Percentiles rank a stretch among this genome's conserved stretches.
Evolutionary conservation across 495 filamentous ascomycete species (phyloP).

Genomic region (Penicillium argentinense): DNA sequence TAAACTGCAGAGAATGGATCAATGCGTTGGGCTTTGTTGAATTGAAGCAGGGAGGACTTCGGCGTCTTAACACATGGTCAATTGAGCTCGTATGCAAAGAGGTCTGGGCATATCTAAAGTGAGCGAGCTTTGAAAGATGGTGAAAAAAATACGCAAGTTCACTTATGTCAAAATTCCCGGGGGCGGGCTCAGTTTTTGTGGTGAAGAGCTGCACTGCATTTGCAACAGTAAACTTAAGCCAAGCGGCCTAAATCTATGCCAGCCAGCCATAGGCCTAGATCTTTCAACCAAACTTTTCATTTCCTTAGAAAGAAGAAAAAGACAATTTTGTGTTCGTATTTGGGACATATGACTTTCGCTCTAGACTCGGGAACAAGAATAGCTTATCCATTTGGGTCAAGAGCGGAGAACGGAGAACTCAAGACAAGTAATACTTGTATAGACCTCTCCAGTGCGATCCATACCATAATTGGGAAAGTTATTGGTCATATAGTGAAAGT

Average conservation of each 20-base stretch:
- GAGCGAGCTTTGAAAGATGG: not conserved
- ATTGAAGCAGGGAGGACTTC: not conserved
- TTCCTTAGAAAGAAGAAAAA: not conserved
- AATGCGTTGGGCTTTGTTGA: not conserved
- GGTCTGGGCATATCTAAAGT: no score
- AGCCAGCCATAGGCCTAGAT: not conserved
- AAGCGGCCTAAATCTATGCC: not conserved
- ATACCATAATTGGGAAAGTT: not conserved
- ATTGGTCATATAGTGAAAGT: not conserved
- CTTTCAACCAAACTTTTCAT: not conserved
- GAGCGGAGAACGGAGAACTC: not conserved
- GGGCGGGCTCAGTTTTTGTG: not conserved
- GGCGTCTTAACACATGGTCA: not conserved
- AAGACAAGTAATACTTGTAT: not conserved
- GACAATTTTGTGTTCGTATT: not conserved
- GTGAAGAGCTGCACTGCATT: not conserved
- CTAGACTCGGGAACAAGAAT: not conserved
- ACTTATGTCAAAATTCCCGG: not conserved
- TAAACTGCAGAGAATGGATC: not conserved
- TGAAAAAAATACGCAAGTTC: not conserved
- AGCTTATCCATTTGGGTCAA: not conserved
- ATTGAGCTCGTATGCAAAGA: not conserved
- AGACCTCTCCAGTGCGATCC: not conserved
- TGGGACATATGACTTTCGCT: not conserved
- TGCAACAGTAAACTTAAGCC: not conserved